A percentile compares a stretch with the other conserved stretches of the same genome.
Evolutionary conservation across 2,329 filamentous ascomycete species (phyloP).

Genomic region (Cordyceps cateniannulata): DNA sequence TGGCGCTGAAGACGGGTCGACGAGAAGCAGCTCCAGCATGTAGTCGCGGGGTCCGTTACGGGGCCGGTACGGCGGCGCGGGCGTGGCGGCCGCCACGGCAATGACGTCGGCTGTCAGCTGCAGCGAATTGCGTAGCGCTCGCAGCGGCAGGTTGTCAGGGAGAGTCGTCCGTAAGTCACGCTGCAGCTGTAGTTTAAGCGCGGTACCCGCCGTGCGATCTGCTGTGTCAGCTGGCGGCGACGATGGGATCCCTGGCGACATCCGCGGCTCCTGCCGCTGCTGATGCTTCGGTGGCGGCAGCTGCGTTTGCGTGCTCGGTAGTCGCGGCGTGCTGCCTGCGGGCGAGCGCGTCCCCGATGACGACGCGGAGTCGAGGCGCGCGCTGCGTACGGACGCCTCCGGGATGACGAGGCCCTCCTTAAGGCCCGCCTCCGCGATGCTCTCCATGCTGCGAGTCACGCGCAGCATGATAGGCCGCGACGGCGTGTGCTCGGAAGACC

Average conservation of each 20-base stretch:
- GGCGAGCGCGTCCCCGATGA: background rate
- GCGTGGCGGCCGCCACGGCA: constrained; percentile 46
- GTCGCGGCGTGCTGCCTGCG: background rate
- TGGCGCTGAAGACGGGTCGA: constrained; percentile 49
- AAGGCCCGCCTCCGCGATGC: constrained; percentile 1
- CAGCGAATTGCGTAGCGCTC: constrained; percentile 43
- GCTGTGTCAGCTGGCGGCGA: constrained; percentile 14
- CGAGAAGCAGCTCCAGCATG: constrained; percentile 51
- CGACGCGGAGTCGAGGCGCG: constrained; percentile 1
- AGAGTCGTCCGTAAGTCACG: constrained; percentile 42
- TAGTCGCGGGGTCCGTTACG: constrained; percentile 54
- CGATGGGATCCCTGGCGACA: constrained; percentile 23
- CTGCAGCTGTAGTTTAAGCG: constrained; percentile 39
- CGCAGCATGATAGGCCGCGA: constrained; percentile 17
- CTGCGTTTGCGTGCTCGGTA: constrained; percentile 17
- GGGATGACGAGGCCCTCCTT: constrained; percentile 20
- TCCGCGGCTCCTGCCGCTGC: constrained; percentile 17
- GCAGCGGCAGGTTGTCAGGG: constrained; percentile 47
- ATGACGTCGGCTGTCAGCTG: constrained; percentile 46
- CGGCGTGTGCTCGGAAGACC: constrained; percentile 1
- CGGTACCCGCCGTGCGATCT: constrained; percentile 18
- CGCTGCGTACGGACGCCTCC: constrained; percentile 19
- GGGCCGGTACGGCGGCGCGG: constrained; percentile 45
- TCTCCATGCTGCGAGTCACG: constrained; percentile 22
- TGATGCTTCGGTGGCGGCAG: constrained; percentile 18